phyloP scores from a whole-genome alignment of 768 basidiomycete species.

The Boletus vermiculosoides region DNA sequence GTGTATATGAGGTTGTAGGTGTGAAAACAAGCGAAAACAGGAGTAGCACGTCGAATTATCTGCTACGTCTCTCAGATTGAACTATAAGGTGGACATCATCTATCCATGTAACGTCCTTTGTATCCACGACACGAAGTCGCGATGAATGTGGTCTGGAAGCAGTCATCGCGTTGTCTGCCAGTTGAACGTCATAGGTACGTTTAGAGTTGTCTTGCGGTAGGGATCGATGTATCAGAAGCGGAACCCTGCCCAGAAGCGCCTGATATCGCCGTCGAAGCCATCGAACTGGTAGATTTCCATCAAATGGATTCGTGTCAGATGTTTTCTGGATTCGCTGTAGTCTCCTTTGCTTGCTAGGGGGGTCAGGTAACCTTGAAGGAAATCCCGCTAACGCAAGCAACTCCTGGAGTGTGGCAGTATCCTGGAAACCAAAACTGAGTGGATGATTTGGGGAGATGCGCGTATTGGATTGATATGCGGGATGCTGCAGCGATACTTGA shows the following conservation, averaged over 20 bases:
- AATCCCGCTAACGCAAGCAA: conserved; percentile 44
- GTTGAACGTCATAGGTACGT: conserved; percentile 31
- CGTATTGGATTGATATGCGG: conserved; percentile 2
- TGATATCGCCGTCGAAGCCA: conserved; percentile 54
- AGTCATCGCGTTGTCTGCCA: conserved; percentile 32
- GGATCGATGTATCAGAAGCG: conserved; percentile 45
- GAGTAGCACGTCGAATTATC: conserved; percentile 1
- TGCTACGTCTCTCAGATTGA: not conserved
- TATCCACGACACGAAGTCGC: conserved; percentile 25
- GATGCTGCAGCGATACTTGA: conserved; percentile 38
- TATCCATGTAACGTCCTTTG: conserved; percentile 39
- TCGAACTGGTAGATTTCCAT: conserved; percentile 20
- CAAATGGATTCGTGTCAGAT: conserved; percentile 11
- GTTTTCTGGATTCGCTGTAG: not conserved
- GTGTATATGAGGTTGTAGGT: not conserved
- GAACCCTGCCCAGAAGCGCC: conserved; percentile 57
- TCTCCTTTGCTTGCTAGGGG: conserved; percentile 31
- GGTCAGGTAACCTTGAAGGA: conserved; percentile 23
- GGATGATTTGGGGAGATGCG: conserved; percentile 25
- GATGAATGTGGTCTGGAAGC: conserved; percentile 13
- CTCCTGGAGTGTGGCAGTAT: conserved; percentile 42
- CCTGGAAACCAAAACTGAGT: conserved; percentile 43
- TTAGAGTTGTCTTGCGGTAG: not conserved
- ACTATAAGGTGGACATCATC: conserved; percentile 3
- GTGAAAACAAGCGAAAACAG: not conserved